Percentiles rank a stretch among this genome's conserved stretches.
phyloP scores from a whole-genome alignment of 2,329 filamentous ascomycete species.

The Celoporthe dispersa region DNA sequence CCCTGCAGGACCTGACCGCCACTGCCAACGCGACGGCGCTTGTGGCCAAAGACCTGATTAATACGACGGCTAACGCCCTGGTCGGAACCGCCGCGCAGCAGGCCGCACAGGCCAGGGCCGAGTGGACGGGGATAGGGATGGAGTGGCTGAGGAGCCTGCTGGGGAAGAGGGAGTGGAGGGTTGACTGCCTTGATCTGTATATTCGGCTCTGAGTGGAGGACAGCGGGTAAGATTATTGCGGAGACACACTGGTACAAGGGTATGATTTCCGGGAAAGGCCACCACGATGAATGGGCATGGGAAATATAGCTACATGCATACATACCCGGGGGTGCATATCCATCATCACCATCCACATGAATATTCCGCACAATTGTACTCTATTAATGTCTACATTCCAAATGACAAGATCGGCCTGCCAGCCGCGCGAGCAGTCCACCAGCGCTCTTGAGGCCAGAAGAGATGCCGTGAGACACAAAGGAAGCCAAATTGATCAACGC shows the following conservation, averaged over 20 bases:
- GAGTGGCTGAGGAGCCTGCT: slow-evolving; percentile 86
- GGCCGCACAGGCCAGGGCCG: slow-evolving; percentile 56
- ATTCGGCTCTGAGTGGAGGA: slow-evolving; percentile 65
- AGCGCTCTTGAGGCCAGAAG: background rate
- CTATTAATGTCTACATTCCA: background rate
- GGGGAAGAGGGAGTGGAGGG: slow-evolving; percentile 83
- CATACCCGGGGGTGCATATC: background rate
- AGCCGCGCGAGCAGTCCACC: background rate
- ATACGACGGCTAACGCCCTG: slow-evolving; percentile 71
- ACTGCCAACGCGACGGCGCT: slow-evolving; percentile 51
- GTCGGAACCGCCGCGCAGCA: slow-evolving; percentile 70
- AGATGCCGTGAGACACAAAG: background rate
- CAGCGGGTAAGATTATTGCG: background rate
- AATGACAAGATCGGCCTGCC: background rate
- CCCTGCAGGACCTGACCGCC: slow-evolving; percentile 34
- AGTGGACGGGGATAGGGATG: slow-evolving; percentile 77
- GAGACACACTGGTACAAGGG: background rate
- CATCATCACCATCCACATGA: background rate
- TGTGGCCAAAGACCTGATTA: slow-evolving; percentile 57
- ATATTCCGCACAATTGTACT: background rate
- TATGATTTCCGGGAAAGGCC: background rate
- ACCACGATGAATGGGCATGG: background rate
- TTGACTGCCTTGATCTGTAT: slow-evolving; percentile 89
- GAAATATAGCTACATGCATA: background rate
- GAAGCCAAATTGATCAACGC: background rate